Evolutionary conservation across 176 grass and related monocot species (phyloP).

Genomic region (Triticum aestivum): DNA sequence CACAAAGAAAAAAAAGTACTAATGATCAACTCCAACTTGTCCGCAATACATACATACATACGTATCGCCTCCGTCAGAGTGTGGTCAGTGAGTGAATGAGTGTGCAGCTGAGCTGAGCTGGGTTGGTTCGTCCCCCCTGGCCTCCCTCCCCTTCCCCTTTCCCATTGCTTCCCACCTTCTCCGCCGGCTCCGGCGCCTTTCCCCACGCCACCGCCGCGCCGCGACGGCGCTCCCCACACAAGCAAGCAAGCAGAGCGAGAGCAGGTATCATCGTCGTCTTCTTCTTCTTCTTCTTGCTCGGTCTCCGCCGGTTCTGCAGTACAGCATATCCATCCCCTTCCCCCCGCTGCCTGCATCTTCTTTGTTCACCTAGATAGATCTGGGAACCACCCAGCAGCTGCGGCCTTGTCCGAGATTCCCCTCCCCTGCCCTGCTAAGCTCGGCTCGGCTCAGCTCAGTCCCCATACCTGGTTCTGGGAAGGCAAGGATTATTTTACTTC

Average conservation of each 20-base stretch:
- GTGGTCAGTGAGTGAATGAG: too few relatives aligned
- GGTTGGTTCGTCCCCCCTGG: slow-evolving; percentile 8
- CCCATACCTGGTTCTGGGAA: background rate
- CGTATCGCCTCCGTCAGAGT: too few relatives aligned
- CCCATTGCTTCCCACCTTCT: background rate
- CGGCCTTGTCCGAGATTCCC: too few relatives aligned
- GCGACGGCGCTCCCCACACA: too few relatives aligned
- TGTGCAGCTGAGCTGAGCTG: background rate
- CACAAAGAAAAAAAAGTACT: too few relatives aligned
- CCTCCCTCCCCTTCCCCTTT: background rate
- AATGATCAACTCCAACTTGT: too few relatives aligned
- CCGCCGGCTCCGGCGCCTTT: background rate
- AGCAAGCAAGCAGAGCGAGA: background rate
- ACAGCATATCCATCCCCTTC: too few relatives aligned
- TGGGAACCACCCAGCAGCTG: background rate
- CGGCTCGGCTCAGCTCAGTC: too few relatives aligned
- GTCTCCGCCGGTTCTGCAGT: background rate
- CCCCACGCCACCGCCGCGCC: background rate
- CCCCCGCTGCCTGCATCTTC: too few relatives aligned
- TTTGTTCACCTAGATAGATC: background rate
- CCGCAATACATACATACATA: too few relatives aligned
- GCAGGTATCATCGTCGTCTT: background rate
- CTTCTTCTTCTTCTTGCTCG: background rate
- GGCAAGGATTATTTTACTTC: too few relatives aligned
- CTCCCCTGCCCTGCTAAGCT: too few relatives aligned